A percentile compares a stretch with the other conserved stretches of the same genome.
Conservation (phyloP, 2,329 filamentous ascomycete genomes). For the Colletotrichum abscissum region DNA sequence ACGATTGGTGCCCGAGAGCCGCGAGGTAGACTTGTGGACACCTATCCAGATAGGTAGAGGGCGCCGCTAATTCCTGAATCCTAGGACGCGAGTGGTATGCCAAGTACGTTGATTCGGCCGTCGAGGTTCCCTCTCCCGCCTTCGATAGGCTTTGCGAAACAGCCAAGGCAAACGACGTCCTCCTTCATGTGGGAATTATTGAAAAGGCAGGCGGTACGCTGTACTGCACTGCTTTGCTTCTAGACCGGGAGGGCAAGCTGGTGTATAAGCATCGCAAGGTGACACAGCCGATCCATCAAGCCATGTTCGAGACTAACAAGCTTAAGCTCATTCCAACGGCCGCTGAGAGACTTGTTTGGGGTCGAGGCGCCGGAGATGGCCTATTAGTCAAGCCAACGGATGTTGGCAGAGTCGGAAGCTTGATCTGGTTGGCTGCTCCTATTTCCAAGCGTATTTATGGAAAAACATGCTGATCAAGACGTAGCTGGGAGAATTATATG, state of each 20-base stretch:
- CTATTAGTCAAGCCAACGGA: slow-evolving; percentile 52
- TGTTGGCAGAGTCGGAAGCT: slow-evolving; percentile 52
- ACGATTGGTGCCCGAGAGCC: slow-evolving; percentile 53
- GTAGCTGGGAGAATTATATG: slow-evolving; percentile 56
- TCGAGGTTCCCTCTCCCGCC: slow-evolving; percentile 51
- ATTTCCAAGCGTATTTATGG: neutral
- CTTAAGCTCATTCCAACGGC: slow-evolving; percentile 49
- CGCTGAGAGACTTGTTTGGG: slow-evolving; percentile 54
- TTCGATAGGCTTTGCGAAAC: slow-evolving; percentile 46
- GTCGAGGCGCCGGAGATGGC: slow-evolving; percentile 57
- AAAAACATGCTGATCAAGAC: slow-evolving; percentile 2
- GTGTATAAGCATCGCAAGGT: slow-evolving; percentile 53
- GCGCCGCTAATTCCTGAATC: neutral
- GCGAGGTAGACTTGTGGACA: slow-evolving; percentile 42
- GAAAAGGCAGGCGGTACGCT: slow-evolving; percentile 54
- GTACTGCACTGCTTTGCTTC: slow-evolving; percentile 52
- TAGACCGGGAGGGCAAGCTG: slow-evolving; percentile 48
- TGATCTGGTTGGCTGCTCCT: slow-evolving; percentile 46
- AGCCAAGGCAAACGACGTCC: slow-evolving; percentile 48
- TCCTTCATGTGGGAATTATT: slow-evolving; percentile 52
- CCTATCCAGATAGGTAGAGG: neutral
- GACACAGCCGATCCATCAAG: neutral
- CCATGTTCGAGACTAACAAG: neutral
- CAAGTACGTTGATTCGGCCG: slow-evolving; percentile 51
- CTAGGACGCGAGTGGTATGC: slow-evolving; percentile 54